Evolutionary conservation across 2,329 filamentous ascomycete genomes (phyloP).

Genomic region (Aureobasidium sp.): DNA sequence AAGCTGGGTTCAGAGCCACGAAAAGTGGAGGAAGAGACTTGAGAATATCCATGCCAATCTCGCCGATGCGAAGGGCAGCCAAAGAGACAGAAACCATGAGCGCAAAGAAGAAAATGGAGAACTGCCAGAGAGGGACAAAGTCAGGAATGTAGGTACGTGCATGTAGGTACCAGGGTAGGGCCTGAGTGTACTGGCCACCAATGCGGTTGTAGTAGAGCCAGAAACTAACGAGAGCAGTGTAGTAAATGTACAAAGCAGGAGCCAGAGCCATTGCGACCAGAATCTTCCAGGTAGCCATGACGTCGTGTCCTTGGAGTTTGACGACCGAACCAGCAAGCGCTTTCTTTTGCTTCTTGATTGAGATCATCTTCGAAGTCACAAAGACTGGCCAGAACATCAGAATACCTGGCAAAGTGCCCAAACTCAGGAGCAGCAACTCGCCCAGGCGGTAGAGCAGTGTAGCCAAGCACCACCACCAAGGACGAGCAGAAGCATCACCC

Average conservation of each 20-base stretch:
- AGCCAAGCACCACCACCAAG: conserved; percentile 56
- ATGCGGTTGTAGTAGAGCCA: conserved; percentile 77
- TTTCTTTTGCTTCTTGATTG: conserved; percentile 71
- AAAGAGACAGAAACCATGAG: conserved; percentile 86
- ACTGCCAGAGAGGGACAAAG: conserved; percentile 71
- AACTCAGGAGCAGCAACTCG: conserved; percentile 68
- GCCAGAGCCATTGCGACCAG: conserved; percentile 76
- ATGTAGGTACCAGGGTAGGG: conserved; percentile 5
- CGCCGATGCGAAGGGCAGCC: conserved; percentile 86
- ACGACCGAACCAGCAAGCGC: conserved; percentile 79
- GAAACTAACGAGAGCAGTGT: conserved; percentile 65
- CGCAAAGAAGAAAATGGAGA: conserved; percentile 67
- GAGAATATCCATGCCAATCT: conserved; percentile 97
- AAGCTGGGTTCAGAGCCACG: conserved; percentile 75
- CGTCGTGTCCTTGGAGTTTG: conserved; percentile 80
- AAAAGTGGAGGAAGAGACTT: conserved; percentile 88
- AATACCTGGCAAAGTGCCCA: conserved; percentile 78
- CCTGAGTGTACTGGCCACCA: conserved; percentile 47
- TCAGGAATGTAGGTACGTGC: conserved; percentile 54
- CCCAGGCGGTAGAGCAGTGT: conserved; percentile 71
- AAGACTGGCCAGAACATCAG: conserved; percentile 85
- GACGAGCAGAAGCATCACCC: conserved; percentile 67
- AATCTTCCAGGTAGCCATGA: conserved; percentile 91
- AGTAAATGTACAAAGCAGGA: conserved; percentile 73
- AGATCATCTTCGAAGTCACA: conserved; percentile 74